These are phyloP conservation scores for Talaromyces rugulosus DNA, from an alignment of 2,329 filamentous ascomycete genomes.

Conservation along the genomic window DNA sequence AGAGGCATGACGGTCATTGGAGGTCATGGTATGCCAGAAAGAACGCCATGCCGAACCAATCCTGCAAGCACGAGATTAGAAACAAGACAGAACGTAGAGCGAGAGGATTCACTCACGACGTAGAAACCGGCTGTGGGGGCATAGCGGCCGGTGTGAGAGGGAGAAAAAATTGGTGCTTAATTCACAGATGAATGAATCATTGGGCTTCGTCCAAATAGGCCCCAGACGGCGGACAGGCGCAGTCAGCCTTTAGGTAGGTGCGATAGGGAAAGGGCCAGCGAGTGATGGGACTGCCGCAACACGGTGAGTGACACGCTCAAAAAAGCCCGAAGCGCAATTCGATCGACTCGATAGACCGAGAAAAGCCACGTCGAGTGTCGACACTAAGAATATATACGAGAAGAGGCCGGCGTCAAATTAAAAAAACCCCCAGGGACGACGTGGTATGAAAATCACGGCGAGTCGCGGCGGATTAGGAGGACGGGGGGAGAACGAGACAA, in stretches of 20 bases:
- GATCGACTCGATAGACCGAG: not conserved
- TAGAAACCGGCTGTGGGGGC: slow-evolving; percentile 11
- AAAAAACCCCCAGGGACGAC: not conserved
- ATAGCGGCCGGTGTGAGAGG: not conserved
- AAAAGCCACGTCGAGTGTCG: not conserved
- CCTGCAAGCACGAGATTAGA: slow-evolving; percentile 35
- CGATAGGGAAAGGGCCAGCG: not conserved
- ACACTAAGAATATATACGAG: not conserved
- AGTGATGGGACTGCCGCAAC: not conserved
- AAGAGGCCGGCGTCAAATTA: not conserved
- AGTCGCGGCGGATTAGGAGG: not conserved
- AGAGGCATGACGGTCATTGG: slow-evolving; percentile 77
- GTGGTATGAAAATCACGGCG: not conserved
- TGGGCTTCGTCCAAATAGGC: slow-evolving; percentile 6
- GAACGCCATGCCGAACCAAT: slow-evolving; percentile 72
- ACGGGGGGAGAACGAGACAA: not conserved
- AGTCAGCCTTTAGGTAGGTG: slow-evolving; percentile 7
- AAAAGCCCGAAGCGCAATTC: not conserved
- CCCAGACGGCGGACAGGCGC: slow-evolving; percentile 10
- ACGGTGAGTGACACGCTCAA: not conserved
- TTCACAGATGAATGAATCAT: slow-evolving; percentile 8
- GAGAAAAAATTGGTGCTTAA: not conserved
- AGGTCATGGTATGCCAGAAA: slow-evolving; percentile 92
- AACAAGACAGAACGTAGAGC: not conserved
- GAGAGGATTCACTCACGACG: slow-evolving; percentile 9